Percentiles rank a stretch among this genome's conserved stretches.
Evolutionary conservation across 116 monocot species (phyloP).

Genomic region (Iris pallida): DNA sequence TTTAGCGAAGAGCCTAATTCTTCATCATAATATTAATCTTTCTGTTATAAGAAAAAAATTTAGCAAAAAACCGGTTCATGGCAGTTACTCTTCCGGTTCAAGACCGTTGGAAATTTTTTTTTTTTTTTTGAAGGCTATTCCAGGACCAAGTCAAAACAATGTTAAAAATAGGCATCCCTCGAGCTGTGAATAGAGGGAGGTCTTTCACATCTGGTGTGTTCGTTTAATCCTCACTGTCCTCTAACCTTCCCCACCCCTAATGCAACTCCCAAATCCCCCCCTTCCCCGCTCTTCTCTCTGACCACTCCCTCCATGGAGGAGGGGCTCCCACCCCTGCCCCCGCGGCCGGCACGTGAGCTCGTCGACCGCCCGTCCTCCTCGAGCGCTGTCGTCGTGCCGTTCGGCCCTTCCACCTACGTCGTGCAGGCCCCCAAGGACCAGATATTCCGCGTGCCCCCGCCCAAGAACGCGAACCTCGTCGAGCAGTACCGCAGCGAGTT

Average conservation of each 20-base stretch:
- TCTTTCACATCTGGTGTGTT: too few species aligned
- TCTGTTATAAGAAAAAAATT: too few species aligned
- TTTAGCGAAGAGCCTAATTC: too few species aligned
- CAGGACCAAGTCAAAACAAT: background rate
- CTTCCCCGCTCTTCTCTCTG: background rate
- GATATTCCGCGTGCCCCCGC: slow-evolving; percentile 20
- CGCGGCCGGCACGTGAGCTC: background rate
- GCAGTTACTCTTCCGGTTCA: background rate
- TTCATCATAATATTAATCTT: too few species aligned
- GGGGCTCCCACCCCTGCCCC: slow-evolving; percentile 13
- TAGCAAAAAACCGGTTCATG: background rate
- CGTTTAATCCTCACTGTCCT: background rate
- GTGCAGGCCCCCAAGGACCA: slow-evolving; percentile 26
- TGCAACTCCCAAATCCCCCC: slow-evolving; percentile 1
- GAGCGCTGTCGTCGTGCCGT: slow-evolving; percentile 1
- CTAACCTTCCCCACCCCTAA: background rate
- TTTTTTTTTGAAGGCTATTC: background rate
- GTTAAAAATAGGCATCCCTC: background rate
- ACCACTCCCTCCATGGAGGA: slow-evolving; percentile 20
- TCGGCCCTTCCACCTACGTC: slow-evolving; percentile 16
- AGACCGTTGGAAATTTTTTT: background rate
- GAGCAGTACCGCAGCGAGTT: slow-evolving; percentile 5
- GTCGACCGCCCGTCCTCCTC: background rate
- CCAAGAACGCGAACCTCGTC: slow-evolving; percentile 14
- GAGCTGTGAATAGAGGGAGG: background rate